Conservation (phyloP, 805 yeast species). For the Suhomyces sp. region DNA sequence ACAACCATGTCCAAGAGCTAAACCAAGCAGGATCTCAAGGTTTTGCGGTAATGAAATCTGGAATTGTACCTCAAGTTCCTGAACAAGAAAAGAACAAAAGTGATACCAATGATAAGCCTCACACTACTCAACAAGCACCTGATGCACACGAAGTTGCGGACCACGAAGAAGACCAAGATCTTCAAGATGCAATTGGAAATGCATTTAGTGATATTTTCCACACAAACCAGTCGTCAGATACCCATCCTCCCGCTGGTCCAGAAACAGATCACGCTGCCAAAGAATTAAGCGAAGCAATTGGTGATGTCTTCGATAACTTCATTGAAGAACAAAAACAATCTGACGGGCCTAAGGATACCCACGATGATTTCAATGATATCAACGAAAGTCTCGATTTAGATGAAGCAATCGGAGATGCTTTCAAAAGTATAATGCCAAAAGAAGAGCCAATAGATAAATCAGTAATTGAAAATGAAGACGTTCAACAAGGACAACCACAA, state of each 20-base stretch:
- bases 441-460: background rate
- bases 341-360: background rate
- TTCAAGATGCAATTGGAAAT: slow-evolving; percentile 17
- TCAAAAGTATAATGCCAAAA: slow-evolving; percentile 11
- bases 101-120: too few species aligned
- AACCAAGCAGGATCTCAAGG: too few species aligned
- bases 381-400: slow-evolving; percentile 14
- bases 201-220: slow-evolving; percentile 13
- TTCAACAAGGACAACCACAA: background rate
- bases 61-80: too few species aligned
- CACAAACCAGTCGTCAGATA: background rate
- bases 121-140: too few species aligned
- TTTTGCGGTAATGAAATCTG: too few species aligned
- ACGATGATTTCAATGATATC: background rate
- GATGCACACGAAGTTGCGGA: background rate
- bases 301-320: slow-evolving; percentile 12
- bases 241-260: background rate
- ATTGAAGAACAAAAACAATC: background rate
- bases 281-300: slow-evolving; percentile 14
- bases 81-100: too few species aligned
- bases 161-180: slow-evolving; percentile 1
- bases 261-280: slow-evolving; percentile 1
- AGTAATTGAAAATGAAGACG: background rate
- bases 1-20: too few species aligned
- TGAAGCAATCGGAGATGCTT: slow-evolving; percentile 17